Percentiles rank a stretch among this genome's conserved stretches.
Conservation (phyloP, 2,329 filamentous ascomycete species). For the Botryosphaeria dothidea region DNA sequence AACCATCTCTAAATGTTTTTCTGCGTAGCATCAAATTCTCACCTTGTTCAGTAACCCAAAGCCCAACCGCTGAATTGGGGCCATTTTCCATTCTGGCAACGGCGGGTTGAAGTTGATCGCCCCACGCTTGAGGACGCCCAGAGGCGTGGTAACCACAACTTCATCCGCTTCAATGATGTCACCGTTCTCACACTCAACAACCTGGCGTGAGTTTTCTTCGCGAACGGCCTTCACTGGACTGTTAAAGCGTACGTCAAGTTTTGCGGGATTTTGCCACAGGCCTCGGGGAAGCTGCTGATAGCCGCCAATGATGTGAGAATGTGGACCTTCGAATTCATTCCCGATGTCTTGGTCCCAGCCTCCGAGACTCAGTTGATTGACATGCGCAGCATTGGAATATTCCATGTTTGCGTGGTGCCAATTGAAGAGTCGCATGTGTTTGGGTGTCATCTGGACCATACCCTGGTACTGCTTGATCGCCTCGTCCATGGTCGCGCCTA, state of each 20-base stretch:
- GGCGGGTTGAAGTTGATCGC: conserved; percentile 83
- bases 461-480: conserved; percentile 85
- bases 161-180: conserved; percentile 78
- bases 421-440: conserved; percentile 88
- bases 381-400: conserved; percentile 91
- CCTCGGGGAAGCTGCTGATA: conserved; percentile 93
- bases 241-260: conserved; percentile 74
- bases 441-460: conserved; percentile 78
- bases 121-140: conserved; percentile 87
- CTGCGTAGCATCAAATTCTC: conserved; percentile 9
- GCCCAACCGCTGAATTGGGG: conserved; percentile 78
- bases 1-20: not conserved
- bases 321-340: conserved; percentile 94
- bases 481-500: conserved; percentile 89
- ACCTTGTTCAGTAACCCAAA: conserved; percentile 94
- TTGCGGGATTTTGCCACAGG: conserved; percentile 72
- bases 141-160: conserved; percentile 84
- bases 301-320: conserved; percentile 89
- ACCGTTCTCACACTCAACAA: conserved; percentile 71
- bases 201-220: conserved; percentile 55
- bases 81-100: conserved; percentile 82
- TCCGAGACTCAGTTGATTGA: conserved; percentile 81
- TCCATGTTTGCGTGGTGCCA: conserved; percentile 99
- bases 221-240: conserved; percentile 74
- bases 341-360: conserved; percentile 98